These are phyloP conservation scores for Claviceps monticola DNA, from an alignment of 2,329 filamentous ascomycete genomes.

Conservation along the genomic window DNA sequence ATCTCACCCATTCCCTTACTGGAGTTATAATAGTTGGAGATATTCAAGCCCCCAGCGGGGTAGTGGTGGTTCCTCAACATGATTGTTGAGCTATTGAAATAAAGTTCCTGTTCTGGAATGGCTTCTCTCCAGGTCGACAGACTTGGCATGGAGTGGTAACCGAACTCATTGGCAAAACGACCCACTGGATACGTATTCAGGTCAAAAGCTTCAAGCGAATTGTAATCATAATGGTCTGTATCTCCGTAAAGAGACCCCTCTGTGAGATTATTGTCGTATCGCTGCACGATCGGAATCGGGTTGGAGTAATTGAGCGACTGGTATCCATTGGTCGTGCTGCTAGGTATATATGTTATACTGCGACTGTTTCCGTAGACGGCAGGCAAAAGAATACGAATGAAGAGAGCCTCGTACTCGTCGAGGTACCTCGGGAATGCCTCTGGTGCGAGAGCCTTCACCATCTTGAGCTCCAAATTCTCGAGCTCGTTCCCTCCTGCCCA, in stretches of 20 bases:
- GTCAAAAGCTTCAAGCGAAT: constrained; percentile 37
- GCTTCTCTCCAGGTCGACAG: constrained; percentile 43
- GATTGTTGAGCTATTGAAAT: constrained; percentile 43
- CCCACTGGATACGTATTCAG: constrained; percentile 40
- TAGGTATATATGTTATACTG: constrained; percentile 47
- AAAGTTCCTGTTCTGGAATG: constrained; percentile 33
- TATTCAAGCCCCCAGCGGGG: constrained; percentile 7
- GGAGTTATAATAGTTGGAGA: constrained; percentile 8
- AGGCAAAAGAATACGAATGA: constrained; percentile 39
- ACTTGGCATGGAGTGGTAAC: constrained; percentile 48
- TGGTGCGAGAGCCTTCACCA: constrained; percentile 25
- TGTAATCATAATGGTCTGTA: constrained; percentile 48
- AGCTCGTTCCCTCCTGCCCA: constrained; percentile 47
- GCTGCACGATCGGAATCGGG: constrained; percentile 37
- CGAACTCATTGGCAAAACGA: constrained; percentile 50
- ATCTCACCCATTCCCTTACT: constrained; percentile 37
- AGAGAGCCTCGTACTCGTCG: constrained; percentile 43
- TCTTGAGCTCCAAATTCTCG: constrained; percentile 37
- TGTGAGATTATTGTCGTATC: constrained; percentile 38
- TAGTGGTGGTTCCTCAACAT: constrained; percentile 46
- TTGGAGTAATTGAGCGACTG: constrained; percentile 37
- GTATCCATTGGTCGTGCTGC: constrained; percentile 46
- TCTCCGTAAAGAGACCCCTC: constrained; percentile 42
- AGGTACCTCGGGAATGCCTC: constrained; percentile 18
- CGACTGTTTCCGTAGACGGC: constrained; percentile 43